phyloP scores from a whole-genome alignment of 495 filamentous ascomycete genomes.

The Aspergillus bertholletiae region DNA sequence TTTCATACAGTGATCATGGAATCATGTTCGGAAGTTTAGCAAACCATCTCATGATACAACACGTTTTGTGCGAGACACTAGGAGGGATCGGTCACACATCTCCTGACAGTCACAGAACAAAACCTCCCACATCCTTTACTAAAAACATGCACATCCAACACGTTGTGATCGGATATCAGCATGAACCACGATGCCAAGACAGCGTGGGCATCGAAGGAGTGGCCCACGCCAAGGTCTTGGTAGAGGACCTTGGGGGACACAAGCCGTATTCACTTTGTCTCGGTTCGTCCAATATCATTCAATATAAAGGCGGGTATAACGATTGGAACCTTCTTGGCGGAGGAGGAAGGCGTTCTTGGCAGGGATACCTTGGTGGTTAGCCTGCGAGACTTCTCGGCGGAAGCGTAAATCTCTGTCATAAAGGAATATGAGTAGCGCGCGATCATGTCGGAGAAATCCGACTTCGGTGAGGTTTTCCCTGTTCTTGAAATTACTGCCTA shows the following conservation, averaged over 20 bases:
- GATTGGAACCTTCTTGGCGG: background rate
- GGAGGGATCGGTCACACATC: background rate
- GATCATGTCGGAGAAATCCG: background rate
- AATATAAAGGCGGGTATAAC: background rate
- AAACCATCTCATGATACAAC: background rate
- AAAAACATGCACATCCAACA: background rate
- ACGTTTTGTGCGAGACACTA: background rate
- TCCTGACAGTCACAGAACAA: background rate
- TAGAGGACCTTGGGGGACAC: conserved; percentile 2
- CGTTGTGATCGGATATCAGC: background rate
- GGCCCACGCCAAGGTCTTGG: conserved; percentile 1
- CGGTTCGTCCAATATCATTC: background rate
- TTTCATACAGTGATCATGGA: too few species aligned
- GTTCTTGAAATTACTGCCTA: background rate
- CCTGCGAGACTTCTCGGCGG: background rate
- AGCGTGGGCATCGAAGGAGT: background rate
- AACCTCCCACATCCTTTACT: background rate
- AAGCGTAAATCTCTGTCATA: background rate
- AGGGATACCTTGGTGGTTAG: conserved; percentile 7
- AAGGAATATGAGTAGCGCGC: background rate
- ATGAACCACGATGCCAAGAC: background rate
- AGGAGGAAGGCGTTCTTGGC: conserved; percentile 1
- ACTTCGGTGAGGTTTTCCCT: background rate
- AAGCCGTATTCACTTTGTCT: background rate
- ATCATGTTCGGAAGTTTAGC: background rate